Conservation (phyloP, 306 rosid genomes). For the Vicia villosa region DNA sequence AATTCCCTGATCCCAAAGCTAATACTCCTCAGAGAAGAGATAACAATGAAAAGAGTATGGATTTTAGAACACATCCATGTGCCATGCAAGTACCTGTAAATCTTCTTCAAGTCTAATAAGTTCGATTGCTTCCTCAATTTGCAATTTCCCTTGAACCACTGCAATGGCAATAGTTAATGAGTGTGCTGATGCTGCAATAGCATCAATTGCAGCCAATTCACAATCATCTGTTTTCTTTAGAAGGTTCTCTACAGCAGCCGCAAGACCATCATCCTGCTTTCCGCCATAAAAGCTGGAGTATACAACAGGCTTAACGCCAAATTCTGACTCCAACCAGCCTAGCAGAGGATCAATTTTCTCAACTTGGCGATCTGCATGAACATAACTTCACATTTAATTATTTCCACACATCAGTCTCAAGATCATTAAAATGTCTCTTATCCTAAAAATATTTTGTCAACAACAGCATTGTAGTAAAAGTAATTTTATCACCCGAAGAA, state of each 20-base stretch:
- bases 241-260: constrained; percentile 57
- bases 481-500: not conserved
- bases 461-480: constrained; percentile 16
- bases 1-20: not conserved
- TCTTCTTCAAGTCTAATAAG: constrained; percentile 92
- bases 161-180: constrained; percentile 71
- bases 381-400: constrained; percentile 20
- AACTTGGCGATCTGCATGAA: constrained; percentile 72
- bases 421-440: constrained; percentile 11
- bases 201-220: constrained; percentile 86
- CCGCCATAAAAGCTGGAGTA: constrained; percentile 78
- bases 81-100: constrained; percentile 62
- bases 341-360: constrained; percentile 85
- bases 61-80: not conserved
- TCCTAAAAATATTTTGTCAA: constrained; percentile 16
- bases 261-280: constrained; percentile 79
- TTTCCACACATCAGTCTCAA: not conserved
- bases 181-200: constrained; percentile 78
- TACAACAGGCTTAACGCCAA: constrained; percentile 79
- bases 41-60: not conserved
- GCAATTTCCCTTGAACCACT: constrained; percentile 61
- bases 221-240: constrained; percentile 71
- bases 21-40: not conserved
- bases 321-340: constrained; percentile 75
- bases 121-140: constrained; percentile 80